phyloP scores from a whole-genome alignment of 2,329 filamentous ascomycete species.

The Atkinsonella texensis region DNA sequence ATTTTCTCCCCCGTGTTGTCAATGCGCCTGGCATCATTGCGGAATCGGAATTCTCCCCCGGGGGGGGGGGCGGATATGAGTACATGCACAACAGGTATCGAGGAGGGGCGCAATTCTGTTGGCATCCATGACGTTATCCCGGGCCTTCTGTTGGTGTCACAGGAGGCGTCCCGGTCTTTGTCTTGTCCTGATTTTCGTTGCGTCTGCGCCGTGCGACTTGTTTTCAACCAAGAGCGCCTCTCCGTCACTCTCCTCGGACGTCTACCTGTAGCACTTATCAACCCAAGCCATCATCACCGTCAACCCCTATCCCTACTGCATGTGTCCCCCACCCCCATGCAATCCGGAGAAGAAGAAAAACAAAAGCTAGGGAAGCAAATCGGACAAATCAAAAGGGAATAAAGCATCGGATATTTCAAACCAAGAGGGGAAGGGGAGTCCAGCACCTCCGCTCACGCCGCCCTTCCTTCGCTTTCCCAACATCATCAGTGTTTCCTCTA shows the following conservation, averaged over 20 bases:
- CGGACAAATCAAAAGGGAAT: background rate
- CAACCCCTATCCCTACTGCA: background rate
- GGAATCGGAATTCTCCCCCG: too few relatives aligned
- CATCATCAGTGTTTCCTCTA: background rate
- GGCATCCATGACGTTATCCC: background rate
- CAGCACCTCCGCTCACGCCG: background rate
- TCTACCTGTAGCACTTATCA: background rate
- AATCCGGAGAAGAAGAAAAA: background rate
- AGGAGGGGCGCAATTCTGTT: background rate
- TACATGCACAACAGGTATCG: background rate
- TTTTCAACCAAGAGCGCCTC: too few relatives aligned
- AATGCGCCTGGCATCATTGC: too few relatives aligned
- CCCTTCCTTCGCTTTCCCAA: background rate
- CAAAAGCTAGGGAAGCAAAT: background rate
- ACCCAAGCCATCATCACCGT: background rate
- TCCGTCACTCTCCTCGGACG: too few relatives aligned
- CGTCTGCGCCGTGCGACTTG: too few relatives aligned
- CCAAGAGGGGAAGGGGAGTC: background rate
- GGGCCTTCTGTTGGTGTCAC: background rate
- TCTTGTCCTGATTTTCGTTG: too few relatives aligned
- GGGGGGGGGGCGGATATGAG: too few relatives aligned
- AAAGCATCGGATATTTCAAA: background rate
- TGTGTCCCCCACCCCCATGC: background rate
- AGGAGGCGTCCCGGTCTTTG: background rate
- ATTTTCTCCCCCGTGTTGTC: too few relatives aligned